A percentile compares a stretch with the other conserved stretches of the same genome.
These are phyloP conservation scores for Phialocephala subalpina DNA, from an alignment of 2,329 filamentous ascomycete genomes.

Conservation along the genomic window DNA sequence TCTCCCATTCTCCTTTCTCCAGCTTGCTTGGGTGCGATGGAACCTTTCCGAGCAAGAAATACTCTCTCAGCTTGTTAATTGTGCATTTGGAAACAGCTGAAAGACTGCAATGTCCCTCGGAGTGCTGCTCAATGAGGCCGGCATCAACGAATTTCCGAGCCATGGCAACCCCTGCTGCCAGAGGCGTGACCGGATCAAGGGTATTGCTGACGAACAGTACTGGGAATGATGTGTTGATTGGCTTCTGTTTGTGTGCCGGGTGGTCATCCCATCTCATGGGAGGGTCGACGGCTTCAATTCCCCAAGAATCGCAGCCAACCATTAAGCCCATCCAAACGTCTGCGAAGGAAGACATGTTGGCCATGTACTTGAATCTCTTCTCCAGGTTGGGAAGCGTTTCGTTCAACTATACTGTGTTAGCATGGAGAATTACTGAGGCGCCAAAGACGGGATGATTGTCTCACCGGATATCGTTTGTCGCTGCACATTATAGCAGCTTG, in stretches of 20 bases:
- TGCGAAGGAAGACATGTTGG: constrained; percentile 34
- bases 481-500: constrained; percentile 40
- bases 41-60: constrained; percentile 39
- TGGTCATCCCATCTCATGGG: constrained; percentile 43
- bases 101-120: constrained; percentile 40
- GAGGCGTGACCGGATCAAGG: constrained; percentile 48
- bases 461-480: constrained; percentile 41
- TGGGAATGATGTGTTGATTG: constrained; percentile 47
- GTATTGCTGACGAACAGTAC: constrained; percentile 51
- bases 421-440: neutral
- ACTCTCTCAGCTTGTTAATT: constrained; percentile 35
- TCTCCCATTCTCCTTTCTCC: constrained; percentile 37
- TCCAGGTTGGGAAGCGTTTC: constrained; percentile 39
- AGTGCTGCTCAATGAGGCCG: constrained; percentile 41
- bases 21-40: constrained; percentile 32
- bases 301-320: constrained; percentile 37
- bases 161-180: constrained; percentile 42
- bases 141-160: constrained; percentile 39
- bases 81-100: constrained; percentile 38
- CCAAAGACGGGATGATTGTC: neutral
- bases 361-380: constrained; percentile 32
- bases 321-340: constrained; percentile 39
- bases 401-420: constrained; percentile 36
- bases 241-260: constrained; percentile 35
- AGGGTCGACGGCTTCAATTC: constrained; percentile 35